A percentile compares a stretch with the other conserved stretches of the same genome.
Evolutionary conservation across 345 rosid species (phyloP).

Genomic region (Anacardium occidentale): DNA sequence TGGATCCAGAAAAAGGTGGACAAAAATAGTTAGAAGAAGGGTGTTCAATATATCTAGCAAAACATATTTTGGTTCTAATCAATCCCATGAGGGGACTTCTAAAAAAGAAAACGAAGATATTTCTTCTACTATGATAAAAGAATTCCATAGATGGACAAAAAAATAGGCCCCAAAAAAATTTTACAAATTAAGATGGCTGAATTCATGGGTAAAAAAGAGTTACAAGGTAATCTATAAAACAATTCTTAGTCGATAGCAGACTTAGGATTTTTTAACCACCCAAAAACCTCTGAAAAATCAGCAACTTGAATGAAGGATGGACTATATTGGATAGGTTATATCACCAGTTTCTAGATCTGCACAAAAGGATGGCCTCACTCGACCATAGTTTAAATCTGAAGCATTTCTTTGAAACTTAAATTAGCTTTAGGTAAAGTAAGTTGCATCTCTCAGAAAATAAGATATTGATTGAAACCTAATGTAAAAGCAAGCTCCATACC

Average conservation of each 20-base stretch:
- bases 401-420: slow-evolving; percentile 13
- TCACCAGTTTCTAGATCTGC: slow-evolving; percentile 25
- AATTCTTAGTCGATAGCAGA: neutral
- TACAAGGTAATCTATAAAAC: neutral
- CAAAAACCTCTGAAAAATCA: neutral
- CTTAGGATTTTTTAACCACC: neutral
- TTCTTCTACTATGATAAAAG: neutral
- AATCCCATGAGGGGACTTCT: neutral
- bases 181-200: too few species aligned
- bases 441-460: slow-evolving; percentile 1
- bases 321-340: too few species aligned
- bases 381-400: slow-evolving; percentile 17
- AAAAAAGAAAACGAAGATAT: neutral
- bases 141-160: neutral
- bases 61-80: neutral
- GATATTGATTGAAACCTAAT: slow-evolving; percentile 17
- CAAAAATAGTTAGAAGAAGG: neutral
- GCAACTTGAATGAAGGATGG: neutral
- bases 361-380: slow-evolving; percentile 18
- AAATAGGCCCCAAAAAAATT: neutral
- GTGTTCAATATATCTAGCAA: neutral
- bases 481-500: slow-evolving; percentile 35
- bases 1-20: neutral
- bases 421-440: slow-evolving; percentile 11
- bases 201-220: neutral